Conservation (phyloP, 2,329 filamentous ascomycete genomes). For the Ilyonectria robusta region DNA sequence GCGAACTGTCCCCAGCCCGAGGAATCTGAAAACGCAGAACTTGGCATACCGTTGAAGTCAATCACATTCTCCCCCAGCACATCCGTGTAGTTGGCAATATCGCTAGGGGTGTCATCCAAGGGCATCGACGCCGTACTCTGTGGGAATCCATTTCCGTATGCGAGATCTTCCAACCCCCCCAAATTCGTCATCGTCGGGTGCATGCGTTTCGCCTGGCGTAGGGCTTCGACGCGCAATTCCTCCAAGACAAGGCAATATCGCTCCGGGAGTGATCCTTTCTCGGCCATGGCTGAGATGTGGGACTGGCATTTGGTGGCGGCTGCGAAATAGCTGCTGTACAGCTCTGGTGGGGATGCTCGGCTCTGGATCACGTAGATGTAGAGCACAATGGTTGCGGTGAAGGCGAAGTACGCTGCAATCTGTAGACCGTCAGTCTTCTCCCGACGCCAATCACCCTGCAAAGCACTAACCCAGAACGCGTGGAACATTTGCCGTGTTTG, state of each 20-base stretch:
- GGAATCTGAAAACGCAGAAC: constrained; percentile 33
- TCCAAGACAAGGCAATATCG: constrained; percentile 44
- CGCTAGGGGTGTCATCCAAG: constrained; percentile 34
- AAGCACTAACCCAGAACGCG: constrained; percentile 40
- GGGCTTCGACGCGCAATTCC: constrained; percentile 40
- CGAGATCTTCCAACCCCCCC: constrained; percentile 7
- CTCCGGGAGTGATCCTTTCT: constrained; percentile 42
- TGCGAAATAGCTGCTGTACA: constrained; percentile 37
- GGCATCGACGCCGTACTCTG: background rate
- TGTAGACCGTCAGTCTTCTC: constrained; percentile 12
- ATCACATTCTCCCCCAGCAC: constrained; percentile 37
- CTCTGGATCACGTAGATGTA: constrained; percentile 48
- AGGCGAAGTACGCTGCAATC: constrained; percentile 47
- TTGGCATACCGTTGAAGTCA: constrained; percentile 43
- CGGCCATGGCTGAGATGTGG: constrained; percentile 42
- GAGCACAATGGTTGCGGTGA: constrained; percentile 44
- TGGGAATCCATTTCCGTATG: constrained; percentile 34
- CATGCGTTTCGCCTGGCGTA: constrained; percentile 40
- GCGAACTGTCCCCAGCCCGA: constrained; percentile 46
- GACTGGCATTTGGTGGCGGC: constrained; percentile 41
- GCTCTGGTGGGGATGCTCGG: constrained; percentile 38
- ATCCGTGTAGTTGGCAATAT: constrained; percentile 40
- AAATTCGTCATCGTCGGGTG: constrained; percentile 32
- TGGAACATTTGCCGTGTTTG: constrained; percentile 43
- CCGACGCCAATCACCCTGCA: background rate